Conservation (phyloP, 257 asterid genomes). For the Solanum neorickii region DNA sequence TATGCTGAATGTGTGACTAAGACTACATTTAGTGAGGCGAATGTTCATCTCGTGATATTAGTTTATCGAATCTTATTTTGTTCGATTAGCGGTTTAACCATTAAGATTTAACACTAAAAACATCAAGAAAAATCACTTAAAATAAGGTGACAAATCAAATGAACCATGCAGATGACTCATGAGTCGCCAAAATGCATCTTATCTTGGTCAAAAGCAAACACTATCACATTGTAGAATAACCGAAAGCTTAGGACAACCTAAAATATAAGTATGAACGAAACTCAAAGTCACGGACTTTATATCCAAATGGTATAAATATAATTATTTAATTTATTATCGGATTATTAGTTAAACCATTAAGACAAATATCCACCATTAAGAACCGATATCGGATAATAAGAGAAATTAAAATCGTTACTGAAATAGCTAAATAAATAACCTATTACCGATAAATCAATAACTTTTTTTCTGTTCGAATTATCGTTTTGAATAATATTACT, state of each 20-base stretch:
- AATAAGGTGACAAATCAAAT: background rate
- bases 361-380: background rate
- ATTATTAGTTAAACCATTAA: background rate
- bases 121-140: background rate
- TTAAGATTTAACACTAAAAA: background rate
- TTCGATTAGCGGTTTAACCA: no score
- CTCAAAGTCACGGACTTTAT: background rate
- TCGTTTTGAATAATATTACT: no score
- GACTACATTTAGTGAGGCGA: background rate
- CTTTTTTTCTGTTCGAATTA: no score
- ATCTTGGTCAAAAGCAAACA: background rate
- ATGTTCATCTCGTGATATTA: background rate
- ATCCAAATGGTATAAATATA: background rate
- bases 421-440: background rate
- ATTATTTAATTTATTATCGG: no score
- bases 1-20: background rate
- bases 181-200: background rate
- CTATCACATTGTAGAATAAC: background rate
- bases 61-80: no score
- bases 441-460: background rate
- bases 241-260: background rate
- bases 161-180: background rate
- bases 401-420: no score
- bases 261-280: no score
- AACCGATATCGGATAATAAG: no score